phyloP scores from a whole-genome alignment of 208 protist genomes.

The Leishmania aethiopica region DNA sequence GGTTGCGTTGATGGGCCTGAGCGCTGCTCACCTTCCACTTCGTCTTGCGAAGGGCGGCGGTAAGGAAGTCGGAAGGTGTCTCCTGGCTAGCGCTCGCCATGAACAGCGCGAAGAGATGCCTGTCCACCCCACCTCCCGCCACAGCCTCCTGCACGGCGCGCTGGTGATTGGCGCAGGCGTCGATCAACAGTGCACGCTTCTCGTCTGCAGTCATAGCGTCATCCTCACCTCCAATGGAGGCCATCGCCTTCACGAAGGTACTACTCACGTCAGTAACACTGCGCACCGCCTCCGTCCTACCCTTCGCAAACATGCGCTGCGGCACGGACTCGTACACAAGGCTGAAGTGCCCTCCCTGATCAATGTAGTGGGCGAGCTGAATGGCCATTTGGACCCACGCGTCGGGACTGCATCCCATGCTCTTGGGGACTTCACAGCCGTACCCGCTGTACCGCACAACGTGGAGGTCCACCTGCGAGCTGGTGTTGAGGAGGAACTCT shows the following conservation, averaged over 20 bases:
- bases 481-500: conserved; percentile 36
- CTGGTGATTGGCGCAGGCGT: conserved; percentile 66
- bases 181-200: conserved; percentile 42
- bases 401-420: conserved; percentile 52
- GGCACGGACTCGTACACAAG: conserved; percentile 79
- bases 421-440: conserved; percentile 47
- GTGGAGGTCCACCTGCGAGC: conserved; percentile 60
- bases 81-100: conserved; percentile 58
- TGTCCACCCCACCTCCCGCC: conserved; percentile 77
- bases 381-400: conserved; percentile 87
- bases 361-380: conserved; percentile 81
- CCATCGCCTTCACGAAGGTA: conserved; percentile 62
- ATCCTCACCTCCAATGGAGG: conserved; percentile 17
- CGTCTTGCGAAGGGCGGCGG: conserved; percentile 47
- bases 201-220: conserved; percentile 24
- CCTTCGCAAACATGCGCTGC: conserved; percentile 63
- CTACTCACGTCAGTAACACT: conserved; percentile 51
- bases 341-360: conserved; percentile 53
- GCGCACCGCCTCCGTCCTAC: conserved; percentile 84
- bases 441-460: conserved; percentile 58
- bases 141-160: conserved; percentile 59
- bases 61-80: conserved; percentile 72
- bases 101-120: conserved; percentile 90
- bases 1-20: conserved; percentile 73
- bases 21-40: conserved; percentile 86